Base-by-base conservation (phyloP, 805 yeast species). In the Yarrowia sp. region DNA sequence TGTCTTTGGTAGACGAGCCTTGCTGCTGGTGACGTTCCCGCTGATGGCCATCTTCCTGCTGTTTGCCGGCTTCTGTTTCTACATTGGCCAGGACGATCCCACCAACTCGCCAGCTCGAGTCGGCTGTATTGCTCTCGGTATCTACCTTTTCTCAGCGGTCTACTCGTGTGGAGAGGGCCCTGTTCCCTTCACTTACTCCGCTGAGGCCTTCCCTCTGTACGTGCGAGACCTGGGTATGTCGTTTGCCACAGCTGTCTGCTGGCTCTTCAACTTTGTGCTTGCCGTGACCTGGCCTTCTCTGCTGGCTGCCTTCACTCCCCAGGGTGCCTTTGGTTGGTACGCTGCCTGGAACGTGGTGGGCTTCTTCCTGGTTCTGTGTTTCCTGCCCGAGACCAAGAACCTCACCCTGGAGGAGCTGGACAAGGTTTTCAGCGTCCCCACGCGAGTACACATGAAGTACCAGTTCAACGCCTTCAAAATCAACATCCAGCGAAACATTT, bases 121-220 rank as follows among this genome's bases (percentile, higher is more conserved):
- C 63, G 97, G 85, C 4, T 79, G 86, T 59, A 84, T 88, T 62
- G 78, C 87, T 8, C 76, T 84, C 64, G 96, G 94, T 67, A 85
- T 90, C 63, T 90, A 90, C 71, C 70, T 90, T 25, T 89, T 81
- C 73, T 78, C 90, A 0, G 80, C 83, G 41, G 86, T 87, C 62
- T 90, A 90, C 74, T 87, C 96, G 0, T 84, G 88, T 2, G 93
- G 96, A 61, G 90, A 87, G 72, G 96, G 96, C 39, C 96, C 94
- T 10, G 94, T 90, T 51, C 96, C 96, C 5, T 90, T 90, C 76
- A 87, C 94, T 1, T 88, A 90, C 70, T 85, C 91, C 22, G 96
- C 96, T 8, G 96, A 90, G 73, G 88, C 87, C 67, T 82, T 87
- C 76, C 90, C 93, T 64, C 77, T 88, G 68, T 86, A 87, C 69